Conservation (phyloP, 2,329 filamentous ascomycete species). For the Fusarium anguioides region DNA sequence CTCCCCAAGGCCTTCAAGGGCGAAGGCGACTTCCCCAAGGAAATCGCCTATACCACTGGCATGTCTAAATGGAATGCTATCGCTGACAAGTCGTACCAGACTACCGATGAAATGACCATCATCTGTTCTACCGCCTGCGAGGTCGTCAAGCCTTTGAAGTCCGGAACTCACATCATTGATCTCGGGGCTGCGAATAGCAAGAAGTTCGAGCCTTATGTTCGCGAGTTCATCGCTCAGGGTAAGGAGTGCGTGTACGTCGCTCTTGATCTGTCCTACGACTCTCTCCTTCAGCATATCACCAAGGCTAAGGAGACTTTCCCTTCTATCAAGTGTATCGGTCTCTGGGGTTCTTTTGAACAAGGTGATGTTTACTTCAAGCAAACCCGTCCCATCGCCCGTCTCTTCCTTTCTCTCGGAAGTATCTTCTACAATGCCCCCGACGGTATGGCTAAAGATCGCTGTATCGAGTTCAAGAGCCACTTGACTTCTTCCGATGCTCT, state of each 20-base stretch:
- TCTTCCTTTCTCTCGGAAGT: slow-evolving; percentile 38
- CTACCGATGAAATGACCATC: slow-evolving; percentile 32
- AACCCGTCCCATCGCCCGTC: slow-evolving; percentile 5
- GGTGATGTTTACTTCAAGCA: slow-evolving; percentile 33
- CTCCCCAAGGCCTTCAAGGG: slow-evolving; percentile 31
- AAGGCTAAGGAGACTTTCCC: slow-evolving; percentile 36
- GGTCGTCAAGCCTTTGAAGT: slow-evolving; percentile 24
- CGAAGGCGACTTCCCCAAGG: slow-evolving; percentile 42
- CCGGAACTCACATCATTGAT: slow-evolving; percentile 37
- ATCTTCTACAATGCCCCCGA: slow-evolving; percentile 44
- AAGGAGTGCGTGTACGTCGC: slow-evolving; percentile 40
- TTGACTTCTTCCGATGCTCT: slow-evolving; percentile 25
- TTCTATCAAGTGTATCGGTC: slow-evolving; percentile 18
- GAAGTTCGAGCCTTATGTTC: slow-evolving; percentile 40
- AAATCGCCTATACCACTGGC: slow-evolving; percentile 37
- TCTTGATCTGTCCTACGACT: slow-evolving; percentile 26
- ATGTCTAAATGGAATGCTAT: slow-evolving; percentile 38
- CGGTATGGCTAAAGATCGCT: slow-evolving; percentile 31
- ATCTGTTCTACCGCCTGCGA: slow-evolving; percentile 32
- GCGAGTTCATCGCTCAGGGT: slow-evolving; percentile 28
- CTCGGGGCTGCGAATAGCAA: slow-evolving; percentile 37
- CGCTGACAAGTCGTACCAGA: slow-evolving; percentile 37
- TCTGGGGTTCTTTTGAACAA: slow-evolving; percentile 41
- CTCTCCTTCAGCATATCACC: slow-evolving; percentile 28
- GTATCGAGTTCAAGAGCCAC: slow-evolving; percentile 29